A percentile compares a stretch with the other conserved stretches of the same genome.
These are phyloP conservation scores for Neofusicoccum sp. DNA, from an alignment of 2,329 filamentous ascomycete genomes.

Conservation along the genomic window DNA sequence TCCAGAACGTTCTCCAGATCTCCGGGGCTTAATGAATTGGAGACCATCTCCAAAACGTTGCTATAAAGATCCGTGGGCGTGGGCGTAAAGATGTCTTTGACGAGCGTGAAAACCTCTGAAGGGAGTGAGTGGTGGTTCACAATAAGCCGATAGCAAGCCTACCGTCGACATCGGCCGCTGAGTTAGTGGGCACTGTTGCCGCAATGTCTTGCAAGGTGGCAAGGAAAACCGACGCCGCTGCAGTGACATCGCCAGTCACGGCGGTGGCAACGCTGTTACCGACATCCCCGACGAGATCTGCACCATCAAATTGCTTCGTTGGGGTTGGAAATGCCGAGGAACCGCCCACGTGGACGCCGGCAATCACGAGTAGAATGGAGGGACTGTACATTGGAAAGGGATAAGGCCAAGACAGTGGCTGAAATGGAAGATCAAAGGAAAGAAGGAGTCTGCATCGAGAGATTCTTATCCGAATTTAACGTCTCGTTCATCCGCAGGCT, in stretches of 20 bases:
- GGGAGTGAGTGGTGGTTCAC: neutral
- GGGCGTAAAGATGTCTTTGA: neutral
- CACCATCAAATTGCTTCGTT: neutral
- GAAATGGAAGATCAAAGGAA: neutral
- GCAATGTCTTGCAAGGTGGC: neutral
- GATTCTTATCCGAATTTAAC: too few species aligned
- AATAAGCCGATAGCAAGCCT: neutral
- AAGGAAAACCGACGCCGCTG: neutral
- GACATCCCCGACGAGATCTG: neutral
- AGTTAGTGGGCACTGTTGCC: neutral
- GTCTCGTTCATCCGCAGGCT: too few species aligned
- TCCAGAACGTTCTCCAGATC: neutral
- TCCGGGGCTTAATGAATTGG: neutral
- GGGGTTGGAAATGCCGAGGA: neutral
- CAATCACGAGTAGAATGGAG: too few species aligned
- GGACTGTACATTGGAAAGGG: neutral
- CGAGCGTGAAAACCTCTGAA: neutral
- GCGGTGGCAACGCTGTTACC: neutral
- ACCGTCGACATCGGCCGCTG: conserved; percentile 1
- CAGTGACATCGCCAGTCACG: neutral
- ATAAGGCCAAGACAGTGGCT: neutral
- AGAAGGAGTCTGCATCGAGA: too few species aligned
- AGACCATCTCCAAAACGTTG: neutral
- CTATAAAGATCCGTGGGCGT: neutral
- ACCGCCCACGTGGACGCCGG: neutral